Base-by-base conservation (phyloP, 2,329 filamentous ascomycete genomes). In the Neocatenulostroma microsporum region DNA sequence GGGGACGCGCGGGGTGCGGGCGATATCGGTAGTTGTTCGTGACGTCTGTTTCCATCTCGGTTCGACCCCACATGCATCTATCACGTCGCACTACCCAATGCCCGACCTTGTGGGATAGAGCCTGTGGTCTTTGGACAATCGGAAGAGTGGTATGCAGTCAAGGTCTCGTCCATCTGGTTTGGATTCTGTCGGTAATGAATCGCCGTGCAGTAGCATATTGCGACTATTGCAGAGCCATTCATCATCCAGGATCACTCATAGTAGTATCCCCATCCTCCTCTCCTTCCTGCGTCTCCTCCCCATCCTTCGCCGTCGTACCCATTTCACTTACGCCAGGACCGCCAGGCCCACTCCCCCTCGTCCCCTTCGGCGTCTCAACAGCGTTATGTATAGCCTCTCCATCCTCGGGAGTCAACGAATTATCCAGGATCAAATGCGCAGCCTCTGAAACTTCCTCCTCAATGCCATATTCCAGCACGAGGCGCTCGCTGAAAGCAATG, bases 401-500 rank as follows among this genome's bases (percentile, higher is more conserved):
- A 55, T 84, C 80, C 48, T 94, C 84, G 0, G 86, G 82, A 36
- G 84, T 91, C 15, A 94, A 76, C 2, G 78, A 76, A 42, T 85
- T 69, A 56, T 94, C 86, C 25, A 96, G 61, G 44, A 98, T 67
- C 53, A 83, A 78, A 49, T 89, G 80, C 3, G 91, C 89, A 60
- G 81, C 78, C 45, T 89, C 84, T 1, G 82, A 76, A 1, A 86
- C 84, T 45, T 85, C 84, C 19, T 81, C 75, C 23, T 83, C 81
- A 36, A 94, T 81, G 0, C 80, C 80, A 2, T 70, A 68, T 60
- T 95, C 87, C 19, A 93, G 70, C 9, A 91, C 73, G 7, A 84
- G 61, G 20, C 85, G 82, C 43, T 94, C 85, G 5, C 78, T 80
- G 57, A 94, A 95, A 0, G 84, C 86, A n/a, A 96, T 64, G 27